These are phyloP conservation scores for Silene conica DNA, from an alignment of 148 eudicot species.

Conservation along the genomic window DNA sequence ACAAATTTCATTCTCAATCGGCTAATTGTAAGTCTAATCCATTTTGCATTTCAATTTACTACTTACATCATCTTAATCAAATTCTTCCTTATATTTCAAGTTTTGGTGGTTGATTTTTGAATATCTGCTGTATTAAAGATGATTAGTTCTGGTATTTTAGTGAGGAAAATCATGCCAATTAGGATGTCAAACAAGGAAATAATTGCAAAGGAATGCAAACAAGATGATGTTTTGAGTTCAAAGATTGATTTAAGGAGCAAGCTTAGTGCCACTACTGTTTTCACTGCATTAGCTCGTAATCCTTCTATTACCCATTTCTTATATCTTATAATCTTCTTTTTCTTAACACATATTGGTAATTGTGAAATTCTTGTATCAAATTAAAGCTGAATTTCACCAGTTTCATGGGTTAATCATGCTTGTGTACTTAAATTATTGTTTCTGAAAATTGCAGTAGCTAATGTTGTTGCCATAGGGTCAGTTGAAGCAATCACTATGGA, in stretches of 20 bases:
- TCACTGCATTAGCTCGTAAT: slow-evolving; percentile 29
- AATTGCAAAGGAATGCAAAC: neutral
- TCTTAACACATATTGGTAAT: neutral
- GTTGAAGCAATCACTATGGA: slow-evolving; percentile 45
- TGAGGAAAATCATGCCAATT: slow-evolving; percentile 7
- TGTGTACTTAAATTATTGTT: neutral
- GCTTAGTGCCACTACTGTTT: slow-evolving; percentile 6
- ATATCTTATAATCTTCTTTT: neutral
- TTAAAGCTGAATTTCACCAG: neutral
- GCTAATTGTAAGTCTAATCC: slow-evolving; percentile 16
- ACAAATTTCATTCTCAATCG: slow-evolving; percentile 6
- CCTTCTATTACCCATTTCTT: neutral
- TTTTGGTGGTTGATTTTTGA: too few species aligned
- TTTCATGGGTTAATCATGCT: neutral
- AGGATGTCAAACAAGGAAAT: slow-evolving; percentile 15
- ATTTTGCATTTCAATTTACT: neutral
- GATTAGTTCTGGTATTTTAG: slow-evolving; percentile 11
- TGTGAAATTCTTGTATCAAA: neutral
- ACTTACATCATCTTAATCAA: neutral
- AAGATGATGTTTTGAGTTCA: slow-evolving; percentile 18
- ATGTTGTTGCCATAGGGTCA: slow-evolving; percentile 39
- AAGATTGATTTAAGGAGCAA: slow-evolving; percentile 23
- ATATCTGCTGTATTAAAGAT: neutral
- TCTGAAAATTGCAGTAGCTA: slow-evolving; percentile 40
- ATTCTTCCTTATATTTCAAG: neutral